Evolutionary conservation across 306 rosid species (phyloP).

Genomic region (Quercus rubra): DNA sequence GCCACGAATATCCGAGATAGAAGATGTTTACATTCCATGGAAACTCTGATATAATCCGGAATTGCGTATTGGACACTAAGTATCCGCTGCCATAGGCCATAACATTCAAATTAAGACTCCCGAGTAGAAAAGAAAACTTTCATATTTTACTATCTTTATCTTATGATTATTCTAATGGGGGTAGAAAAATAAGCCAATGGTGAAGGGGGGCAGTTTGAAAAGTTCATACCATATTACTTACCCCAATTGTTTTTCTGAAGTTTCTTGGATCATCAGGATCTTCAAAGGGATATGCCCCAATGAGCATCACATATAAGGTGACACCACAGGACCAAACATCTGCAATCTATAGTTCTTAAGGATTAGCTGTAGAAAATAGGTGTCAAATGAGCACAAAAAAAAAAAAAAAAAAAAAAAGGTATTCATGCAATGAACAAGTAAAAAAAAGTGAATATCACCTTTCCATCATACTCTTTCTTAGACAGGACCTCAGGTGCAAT

Average conservation of each 20-base stretch:
- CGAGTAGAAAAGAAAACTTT: slow-evolving; percentile 2
- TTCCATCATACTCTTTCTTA: slow-evolving; percentile 73
- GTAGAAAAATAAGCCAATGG: background rate
- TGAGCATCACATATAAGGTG: slow-evolving; percentile 80
- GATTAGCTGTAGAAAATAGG: background rate
- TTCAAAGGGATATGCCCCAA: slow-evolving; percentile 89
- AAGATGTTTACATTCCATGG: slow-evolving; percentile 68
- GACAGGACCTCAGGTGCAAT: slow-evolving; percentile 89
- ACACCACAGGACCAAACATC: slow-evolving; percentile 99
- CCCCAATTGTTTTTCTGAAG: slow-evolving; percentile 64
- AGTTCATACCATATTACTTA: slow-evolving; percentile 28
- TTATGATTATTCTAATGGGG: background rate
- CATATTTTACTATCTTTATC: background rate
- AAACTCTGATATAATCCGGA: slow-evolving; percentile 59
- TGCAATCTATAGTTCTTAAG: slow-evolving; percentile 52
- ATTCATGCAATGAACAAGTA: background rate
- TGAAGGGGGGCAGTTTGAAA: background rate
- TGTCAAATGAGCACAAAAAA: background rate
- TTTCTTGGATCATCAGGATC: slow-evolving; percentile 73
- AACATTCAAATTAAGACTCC: slow-evolving; percentile 14
- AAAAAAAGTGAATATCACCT: slow-evolving; percentile 37
- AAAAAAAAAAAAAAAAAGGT: background rate
- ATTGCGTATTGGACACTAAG: slow-evolving; percentile 59
- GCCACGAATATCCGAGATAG: slow-evolving; percentile 71
- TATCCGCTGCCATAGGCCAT: slow-evolving; percentile 57